phyloP scores from a whole-genome alignment of 129 eudicot genomes.

The Smallanthus sonchifolius region DNA sequence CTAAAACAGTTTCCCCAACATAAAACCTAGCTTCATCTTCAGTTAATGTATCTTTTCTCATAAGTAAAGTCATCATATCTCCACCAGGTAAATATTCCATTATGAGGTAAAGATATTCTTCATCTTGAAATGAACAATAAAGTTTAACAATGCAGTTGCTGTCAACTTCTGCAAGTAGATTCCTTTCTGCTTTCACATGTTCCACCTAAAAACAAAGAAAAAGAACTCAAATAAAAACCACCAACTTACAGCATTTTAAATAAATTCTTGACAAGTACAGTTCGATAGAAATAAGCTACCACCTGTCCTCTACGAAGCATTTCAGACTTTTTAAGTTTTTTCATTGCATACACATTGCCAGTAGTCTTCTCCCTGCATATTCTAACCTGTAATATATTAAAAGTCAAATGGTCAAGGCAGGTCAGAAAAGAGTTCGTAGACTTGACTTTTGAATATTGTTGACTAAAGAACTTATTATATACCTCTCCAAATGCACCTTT shows the following conservation, averaged over 20 bases:
- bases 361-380: conserved; percentile 73
- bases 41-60: conserved; percentile 71
- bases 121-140: conserved; percentile 82
- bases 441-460: background rate
- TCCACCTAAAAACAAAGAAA: conserved; percentile 47
- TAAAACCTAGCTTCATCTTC: conserved; percentile 70
- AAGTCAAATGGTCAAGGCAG: conserved; percentile 14
- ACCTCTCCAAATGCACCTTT: conserved; percentile 93
- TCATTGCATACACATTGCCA: conserved; percentile 76
- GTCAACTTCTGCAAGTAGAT: conserved; percentile 78
- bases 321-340: conserved; percentile 77
- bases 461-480: background rate
- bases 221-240: background rate
- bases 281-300: background rate
- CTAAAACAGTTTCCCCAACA: conserved; percentile 30
- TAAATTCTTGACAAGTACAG: conserved; percentile 41
- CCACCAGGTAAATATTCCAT: conserved; percentile 91
- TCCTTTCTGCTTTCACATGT: conserved; percentile 90
- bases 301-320: conserved; percentile 91
- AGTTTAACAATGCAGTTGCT: conserved; percentile 86
- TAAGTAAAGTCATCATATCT: conserved; percentile 78
- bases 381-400: conserved; percentile 45
- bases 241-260: background rate
- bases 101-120: conserved; percentile 80
- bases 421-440: conserved; percentile 4